Evolutionary conservation across 257 asterid species (phyloP).

Genomic region (Cynanchum wilfordii): DNA sequence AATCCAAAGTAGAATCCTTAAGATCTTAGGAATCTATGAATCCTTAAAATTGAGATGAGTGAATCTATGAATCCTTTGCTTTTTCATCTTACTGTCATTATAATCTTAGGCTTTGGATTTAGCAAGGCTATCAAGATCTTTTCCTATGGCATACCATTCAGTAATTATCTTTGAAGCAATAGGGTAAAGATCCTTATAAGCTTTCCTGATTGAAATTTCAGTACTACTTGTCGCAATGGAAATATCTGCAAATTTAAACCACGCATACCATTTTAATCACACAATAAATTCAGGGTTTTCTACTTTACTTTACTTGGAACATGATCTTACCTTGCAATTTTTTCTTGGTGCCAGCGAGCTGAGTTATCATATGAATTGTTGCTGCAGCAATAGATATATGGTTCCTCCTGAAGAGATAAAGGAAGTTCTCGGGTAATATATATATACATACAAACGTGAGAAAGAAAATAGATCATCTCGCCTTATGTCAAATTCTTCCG

Average conservation of each 20-base stretch:
- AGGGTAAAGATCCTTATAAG: slow-evolving; percentile 72
- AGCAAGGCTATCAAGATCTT: slow-evolving; percentile 60
- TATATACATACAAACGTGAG: background rate
- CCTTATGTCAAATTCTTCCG: slow-evolving; percentile 84
- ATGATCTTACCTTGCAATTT: slow-evolving; percentile 53
- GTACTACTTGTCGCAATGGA: slow-evolving; percentile 75
- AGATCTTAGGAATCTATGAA: too few relatives aligned
- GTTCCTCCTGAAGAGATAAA: slow-evolving; percentile 57
- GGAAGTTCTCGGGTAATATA: background rate
- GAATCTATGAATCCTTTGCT: background rate
- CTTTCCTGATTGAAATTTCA: slow-evolving; percentile 80
- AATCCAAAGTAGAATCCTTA: too few relatives aligned
- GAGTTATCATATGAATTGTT: slow-evolving; percentile 71
- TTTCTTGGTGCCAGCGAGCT: slow-evolving; percentile 71
- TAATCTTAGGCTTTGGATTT: slow-evolving; percentile 48
- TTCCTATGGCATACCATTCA: slow-evolving; percentile 65
- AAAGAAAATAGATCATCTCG: slow-evolving; percentile 11
- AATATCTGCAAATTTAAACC: slow-evolving; percentile 65
- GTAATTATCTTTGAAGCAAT: slow-evolving; percentile 72
- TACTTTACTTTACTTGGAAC: too few relatives aligned
- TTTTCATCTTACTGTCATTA: background rate
- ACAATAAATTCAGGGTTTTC: background rate
- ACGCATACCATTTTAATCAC: background rate
- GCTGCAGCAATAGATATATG: slow-evolving; percentile 90
- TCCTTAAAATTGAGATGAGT: too few relatives aligned